Evolutionary conservation across 345 rosid genomes (phyloP).

Genomic region (Aquilaria sinensis): DNA sequence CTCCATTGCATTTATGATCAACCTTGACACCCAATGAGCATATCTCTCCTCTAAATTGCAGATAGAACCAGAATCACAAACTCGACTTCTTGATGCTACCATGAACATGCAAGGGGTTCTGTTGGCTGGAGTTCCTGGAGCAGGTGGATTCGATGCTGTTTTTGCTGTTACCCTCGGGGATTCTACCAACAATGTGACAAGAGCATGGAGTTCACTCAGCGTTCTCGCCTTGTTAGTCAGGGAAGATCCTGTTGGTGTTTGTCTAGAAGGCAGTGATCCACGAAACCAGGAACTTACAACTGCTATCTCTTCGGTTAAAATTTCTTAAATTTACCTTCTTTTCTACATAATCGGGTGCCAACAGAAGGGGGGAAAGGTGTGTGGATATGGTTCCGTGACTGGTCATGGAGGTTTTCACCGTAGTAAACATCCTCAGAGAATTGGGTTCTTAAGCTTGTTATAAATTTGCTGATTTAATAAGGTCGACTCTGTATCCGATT

Average conservation of each 20-base stretch:
- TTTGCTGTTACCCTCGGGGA: conserved; percentile 73
- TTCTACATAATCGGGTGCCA: conserved; percentile 6
- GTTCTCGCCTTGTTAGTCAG: conserved; percentile 80
- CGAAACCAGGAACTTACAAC: conserved; percentile 51
- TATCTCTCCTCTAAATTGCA: conserved; percentile 30
- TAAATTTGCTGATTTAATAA: too few species aligned
- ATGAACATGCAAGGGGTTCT: conserved; percentile 83
- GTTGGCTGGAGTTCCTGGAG: conserved; percentile 94
- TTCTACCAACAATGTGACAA: conserved; percentile 43
- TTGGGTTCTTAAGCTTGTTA: too few species aligned
- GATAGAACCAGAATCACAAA: conserved; percentile 89
- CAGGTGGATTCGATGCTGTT: conserved; percentile 95
- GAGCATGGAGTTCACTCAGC: conserved; percentile 64
- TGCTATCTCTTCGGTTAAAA: conserved; percentile 47
- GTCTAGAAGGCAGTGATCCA: conserved; percentile 76
- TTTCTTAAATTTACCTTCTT: conserved; percentile 27
- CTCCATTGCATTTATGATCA: conserved; percentile 7
- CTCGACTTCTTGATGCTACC: conserved; percentile 71
- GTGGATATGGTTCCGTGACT: too few species aligned
- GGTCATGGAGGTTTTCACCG: too few species aligned
- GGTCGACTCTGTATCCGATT: too few species aligned
- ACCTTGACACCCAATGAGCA: conserved; percentile 1
- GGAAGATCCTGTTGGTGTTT: conserved; percentile 90
- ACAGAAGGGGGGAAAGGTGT: too few species aligned
- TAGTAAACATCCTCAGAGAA: too few species aligned